Evolutionary conservation across 306 rosid genomes (phyloP).

Genomic region (Amphicarpaea edgeworthii): DNA sequence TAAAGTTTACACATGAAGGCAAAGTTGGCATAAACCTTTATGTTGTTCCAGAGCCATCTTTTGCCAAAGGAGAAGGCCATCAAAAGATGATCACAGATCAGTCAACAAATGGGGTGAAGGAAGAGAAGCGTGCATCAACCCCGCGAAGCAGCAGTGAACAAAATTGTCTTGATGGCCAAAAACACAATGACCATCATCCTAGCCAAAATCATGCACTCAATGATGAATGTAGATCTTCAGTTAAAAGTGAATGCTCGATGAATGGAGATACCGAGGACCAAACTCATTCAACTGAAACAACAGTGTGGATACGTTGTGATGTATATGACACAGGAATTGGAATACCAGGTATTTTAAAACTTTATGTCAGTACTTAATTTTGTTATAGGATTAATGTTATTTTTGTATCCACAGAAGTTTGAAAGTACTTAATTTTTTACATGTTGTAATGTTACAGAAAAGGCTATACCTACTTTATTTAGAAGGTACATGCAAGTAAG

Average conservation of each 20-base stretch:
- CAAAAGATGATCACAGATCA: constrained; percentile 51
- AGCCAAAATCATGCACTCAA: constrained; percentile 49
- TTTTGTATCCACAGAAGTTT: constrained; percentile 15
- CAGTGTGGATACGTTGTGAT: constrained; percentile 92
- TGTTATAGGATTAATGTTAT: neutral
- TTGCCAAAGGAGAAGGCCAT: constrained; percentile 54
- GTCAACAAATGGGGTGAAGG: constrained; percentile 58
- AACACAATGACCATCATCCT: constrained; percentile 48
- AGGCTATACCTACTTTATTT: constrained; percentile 81
- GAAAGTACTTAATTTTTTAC: constrained; percentile 25
- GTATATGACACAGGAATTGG: constrained; percentile 98
- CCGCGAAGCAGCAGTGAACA: constrained; percentile 48
- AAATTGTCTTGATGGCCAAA: constrained; percentile 48
- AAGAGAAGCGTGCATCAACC: constrained; percentile 54
- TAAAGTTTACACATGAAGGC: constrained; percentile 97
- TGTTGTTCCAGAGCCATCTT: constrained; percentile 65
- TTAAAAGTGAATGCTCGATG: constrained; percentile 57
- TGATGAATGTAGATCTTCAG: constrained; percentile 61
- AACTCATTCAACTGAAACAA: constrained; percentile 62
- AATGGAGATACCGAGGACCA: constrained; percentile 62
- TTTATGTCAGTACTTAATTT: constrained; percentile 4
- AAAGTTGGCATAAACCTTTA: constrained; percentile 87
- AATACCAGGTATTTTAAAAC: constrained; percentile 75
- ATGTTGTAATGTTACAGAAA: constrained; percentile 60
- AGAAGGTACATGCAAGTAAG: constrained; percentile 99